Percentiles rank a stretch among this genome's conserved stretches.
Evolutionary conservation across 805 yeast genomes (phyloP).

Genomic region (Pichia californica): DNA sequence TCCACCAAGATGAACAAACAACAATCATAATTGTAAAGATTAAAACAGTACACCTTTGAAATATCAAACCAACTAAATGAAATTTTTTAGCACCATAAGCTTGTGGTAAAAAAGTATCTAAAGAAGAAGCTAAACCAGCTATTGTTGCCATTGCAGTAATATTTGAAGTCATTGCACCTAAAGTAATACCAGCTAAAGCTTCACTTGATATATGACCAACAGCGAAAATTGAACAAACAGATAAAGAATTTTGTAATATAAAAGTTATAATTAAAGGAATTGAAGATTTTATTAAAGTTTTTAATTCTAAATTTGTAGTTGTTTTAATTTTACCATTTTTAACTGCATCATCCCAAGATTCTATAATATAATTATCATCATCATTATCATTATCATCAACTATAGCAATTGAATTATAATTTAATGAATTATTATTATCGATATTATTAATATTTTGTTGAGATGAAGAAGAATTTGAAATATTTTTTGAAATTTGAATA

Average conservation of each 20-base stretch:
- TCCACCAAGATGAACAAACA: conserved; percentile 55
- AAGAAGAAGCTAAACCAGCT: conserved; percentile 72
- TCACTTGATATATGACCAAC: conserved; percentile 68
- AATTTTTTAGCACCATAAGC: conserved; percentile 66
- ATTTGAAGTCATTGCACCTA: conserved; percentile 74
- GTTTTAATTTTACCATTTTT: conserved; percentile 40
- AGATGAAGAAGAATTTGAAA: too few relatives aligned
- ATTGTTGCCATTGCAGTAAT: conserved; percentile 69
- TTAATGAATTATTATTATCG: conserved; percentile 9
- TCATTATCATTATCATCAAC: conserved; percentile 14
- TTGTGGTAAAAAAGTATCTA: conserved; percentile 75
- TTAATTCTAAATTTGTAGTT: conserved; percentile 32
- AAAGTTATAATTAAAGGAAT: conserved; percentile 62
- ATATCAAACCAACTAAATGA: conserved; percentile 60
- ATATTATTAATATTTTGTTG: conserved; percentile 7
- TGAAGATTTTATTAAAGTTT: conserved; percentile 36
- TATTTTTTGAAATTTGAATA: conserved; percentile 24
- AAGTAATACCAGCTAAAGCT: conserved; percentile 69
- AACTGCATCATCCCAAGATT: conserved; percentile 30
- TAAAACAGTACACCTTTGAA: conserved; percentile 59
- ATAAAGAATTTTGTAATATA: conserved; percentile 61
- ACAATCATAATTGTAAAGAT: conserved; percentile 46
- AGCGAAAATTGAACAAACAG: conserved; percentile 71
- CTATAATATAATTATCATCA: conserved; percentile 21
- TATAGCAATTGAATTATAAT: not conserved